Base-by-base conservation (phyloP, 2,329 filamentous ascomycete genomes). In the Exophiala lecanii-corni region DNA sequence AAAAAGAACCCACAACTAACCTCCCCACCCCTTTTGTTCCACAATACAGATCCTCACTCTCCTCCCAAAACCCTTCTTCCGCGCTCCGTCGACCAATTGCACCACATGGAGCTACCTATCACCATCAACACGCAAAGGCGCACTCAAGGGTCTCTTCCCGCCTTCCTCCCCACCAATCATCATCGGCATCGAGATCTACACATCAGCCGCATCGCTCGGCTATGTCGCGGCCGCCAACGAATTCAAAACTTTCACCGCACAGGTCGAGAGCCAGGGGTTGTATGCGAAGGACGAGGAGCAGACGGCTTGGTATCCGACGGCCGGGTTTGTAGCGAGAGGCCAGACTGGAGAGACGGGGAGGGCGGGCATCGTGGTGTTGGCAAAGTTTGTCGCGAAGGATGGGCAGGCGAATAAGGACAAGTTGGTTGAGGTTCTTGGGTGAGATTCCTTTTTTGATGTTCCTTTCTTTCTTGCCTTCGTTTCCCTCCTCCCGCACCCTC, bases 21-120 rank as follows among this genome's bases (percentile, higher is more conserved):
- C n/a, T n/a, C n/a, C n/a, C n/a, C n/a, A n/a, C n/a, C n/a, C n/a
- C n/a, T n/a, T n/a, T n/a, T n/a, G n/a, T n/a, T n/a, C n/a, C n/a
- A n/a, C n/a, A n/a, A n/a, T n/a, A 16, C 32, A 42, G 39, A 33
- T 35, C 25, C 17, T 46, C 26, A 9, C 17, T 5, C 23, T 37
- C 25, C 39, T 36, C 25, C 17, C 23, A 21, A 13, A 18, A n/a
- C 12, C 30, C 20, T 37, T 40, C 45, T 41, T 40, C 41, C 36
- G 36, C 13, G 15, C 25, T 4, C 28, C 43, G 19, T 26, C 20
- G 20, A 30, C 47, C 10, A 15, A 41, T 36, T 46, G 36, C 39
- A 46, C 43, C 18, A 89, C 91, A 66, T 97, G 91, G 91, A 96
- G 96, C 68, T 95, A 89, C 19, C 94, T 98, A 74, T 97, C 97